Percentiles rank a stretch among this genome's conserved stretches.
These are phyloP conservation scores for Penicillium arizonense DNA, from an alignment of 495 filamentous ascomycete species.

Conservation along the genomic window DNA sequence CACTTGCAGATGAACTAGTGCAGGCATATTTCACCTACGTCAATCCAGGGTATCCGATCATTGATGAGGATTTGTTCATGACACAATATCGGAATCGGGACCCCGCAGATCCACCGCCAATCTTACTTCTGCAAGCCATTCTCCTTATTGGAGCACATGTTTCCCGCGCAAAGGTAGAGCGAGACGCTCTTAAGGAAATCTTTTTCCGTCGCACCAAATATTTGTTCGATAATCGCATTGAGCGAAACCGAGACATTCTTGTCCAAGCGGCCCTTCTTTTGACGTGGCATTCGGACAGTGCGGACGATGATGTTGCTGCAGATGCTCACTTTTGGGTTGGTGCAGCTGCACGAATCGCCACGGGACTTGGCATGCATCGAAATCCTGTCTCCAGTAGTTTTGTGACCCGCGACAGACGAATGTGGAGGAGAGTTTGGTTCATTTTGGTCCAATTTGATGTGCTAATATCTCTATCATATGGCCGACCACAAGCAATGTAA, in stretches of 20 bases:
- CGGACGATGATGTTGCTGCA: slow-evolving; percentile 48
- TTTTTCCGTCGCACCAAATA: slow-evolving; percentile 50
- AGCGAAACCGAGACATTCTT: slow-evolving; percentile 48
- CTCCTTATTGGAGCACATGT: slow-evolving; percentile 47
- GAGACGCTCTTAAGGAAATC: slow-evolving; percentile 44
- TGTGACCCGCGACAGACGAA: slow-evolving; percentile 40
- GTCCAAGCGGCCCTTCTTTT: slow-evolving; percentile 47
- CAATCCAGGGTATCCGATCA: slow-evolving; percentile 44
- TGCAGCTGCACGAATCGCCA: slow-evolving; percentile 47
- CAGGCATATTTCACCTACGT: slow-evolving; percentile 46
- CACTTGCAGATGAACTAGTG: slow-evolving; percentile 46
- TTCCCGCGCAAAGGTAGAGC: slow-evolving; percentile 37
- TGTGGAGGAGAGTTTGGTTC: slow-evolving; percentile 49
- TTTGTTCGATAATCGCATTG: slow-evolving; percentile 48
- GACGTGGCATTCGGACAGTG: slow-evolving; percentile 48
- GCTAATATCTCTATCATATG: slow-evolving; percentile 48
- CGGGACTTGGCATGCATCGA: slow-evolving; percentile 50
- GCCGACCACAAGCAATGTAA: slow-evolving; percentile 50
- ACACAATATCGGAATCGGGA: slow-evolving; percentile 47
- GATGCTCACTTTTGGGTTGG: slow-evolving; percentile 53
- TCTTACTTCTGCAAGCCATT: slow-evolving; percentile 46
- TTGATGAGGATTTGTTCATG: slow-evolving; percentile 50
- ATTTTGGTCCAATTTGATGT: slow-evolving; percentile 50
- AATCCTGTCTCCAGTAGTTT: slow-evolving; percentile 45
- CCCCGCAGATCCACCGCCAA: slow-evolving; percentile 42